phyloP scores from a whole-genome alignment of 768 basidiomycete species.

The Suillus decipiens region DNA sequence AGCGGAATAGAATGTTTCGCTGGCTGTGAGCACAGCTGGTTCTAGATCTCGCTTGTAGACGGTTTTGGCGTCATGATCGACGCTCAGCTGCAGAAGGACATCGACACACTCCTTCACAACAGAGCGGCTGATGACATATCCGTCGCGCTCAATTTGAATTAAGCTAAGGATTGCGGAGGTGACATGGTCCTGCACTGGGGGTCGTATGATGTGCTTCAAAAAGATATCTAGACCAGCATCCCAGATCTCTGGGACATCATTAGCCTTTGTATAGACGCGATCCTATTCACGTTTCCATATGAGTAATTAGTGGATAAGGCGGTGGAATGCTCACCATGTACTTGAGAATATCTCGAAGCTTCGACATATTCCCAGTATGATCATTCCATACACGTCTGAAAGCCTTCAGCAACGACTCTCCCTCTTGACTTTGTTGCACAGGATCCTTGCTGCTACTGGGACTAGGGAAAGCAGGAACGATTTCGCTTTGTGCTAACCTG shows the following conservation, averaged over 20 bases:
- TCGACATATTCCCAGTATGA: constrained; percentile 85
- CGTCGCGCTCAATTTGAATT: constrained; percentile 90
- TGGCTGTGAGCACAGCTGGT: constrained; percentile 76
- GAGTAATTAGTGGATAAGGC: constrained; percentile 15
- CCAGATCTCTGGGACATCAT: constrained; percentile 77
- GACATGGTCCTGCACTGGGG: constrained; percentile 83
- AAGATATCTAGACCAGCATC: constrained; percentile 85
- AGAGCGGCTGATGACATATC: constrained; percentile 88
- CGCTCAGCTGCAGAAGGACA: constrained; percentile 70
- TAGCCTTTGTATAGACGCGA: constrained; percentile 77
- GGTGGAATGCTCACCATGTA: constrained; percentile 76
- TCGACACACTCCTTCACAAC: constrained; percentile 88
- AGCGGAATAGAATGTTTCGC: constrained; percentile 71
- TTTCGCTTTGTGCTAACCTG: constrained; percentile 68
- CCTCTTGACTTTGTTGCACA: constrained; percentile 77
- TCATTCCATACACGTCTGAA: constrained; percentile 90
- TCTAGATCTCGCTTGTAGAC: constrained; percentile 88
- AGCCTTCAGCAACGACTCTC: constrained; percentile 82
- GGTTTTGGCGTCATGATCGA: constrained; percentile 48
- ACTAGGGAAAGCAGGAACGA: constrained; percentile 83
- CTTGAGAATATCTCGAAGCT: constrained; percentile 86
- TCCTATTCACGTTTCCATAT: constrained; percentile 55
- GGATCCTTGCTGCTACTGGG: constrained; percentile 60
- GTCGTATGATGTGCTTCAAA: constrained; percentile 73
- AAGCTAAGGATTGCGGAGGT: constrained; percentile 81